Base-by-base conservation (phyloP, 495 filamentous ascomycete genomes). In the Amphirosellinia nigrospora region DNA sequence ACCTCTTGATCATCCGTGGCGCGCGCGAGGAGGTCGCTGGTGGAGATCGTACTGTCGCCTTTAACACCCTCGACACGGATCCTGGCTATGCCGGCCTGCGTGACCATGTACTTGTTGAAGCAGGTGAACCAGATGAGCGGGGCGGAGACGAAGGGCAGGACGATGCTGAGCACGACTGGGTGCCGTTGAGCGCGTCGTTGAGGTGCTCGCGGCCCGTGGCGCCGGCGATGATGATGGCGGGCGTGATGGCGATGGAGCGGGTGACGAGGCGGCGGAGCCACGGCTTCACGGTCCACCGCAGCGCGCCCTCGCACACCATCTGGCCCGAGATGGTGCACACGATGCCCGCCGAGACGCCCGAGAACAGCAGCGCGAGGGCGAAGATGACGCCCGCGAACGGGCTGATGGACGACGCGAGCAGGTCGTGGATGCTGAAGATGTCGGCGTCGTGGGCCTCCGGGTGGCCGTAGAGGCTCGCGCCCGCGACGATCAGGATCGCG, bases 101-200 rank as follows among this genome's bases (percentile, higher is more conserved):
- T 93, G 28, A 86, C 91, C 94, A 97, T 97, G 76, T 92, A 96
- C 71, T 88, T 86, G 69, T 90, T 89, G 53, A 89, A 84, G 69
- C 91, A 93, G 0, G 94, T 97, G 74, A 97, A 97, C 77, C 90
- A 97, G 71, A 97, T 91, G 26, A 97, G 80, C 23, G 94, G 94
- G 4, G 92, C 93, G 13, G 86, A 89, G 36, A 95, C 89, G 75
- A 97, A 93, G 0, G 94, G 94, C 41, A 97, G 80, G 34, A 93
- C 90, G 4, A 94, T 86, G 71, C 90, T 93, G 48, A 97, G 80
- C 2, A 89, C 93, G 64, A 97, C 93, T 97, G 94, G 21, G 83
- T 89, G 3, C 86, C 93, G 63, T 89, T 93, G 43, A 97, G 80
- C 4, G 94, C 91, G n/a, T 84, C 86, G 46, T 89, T 84, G 26